Evolutionary conservation across 805 yeast species (phyloP).

Genomic region (Candida stauntonica): DNA sequence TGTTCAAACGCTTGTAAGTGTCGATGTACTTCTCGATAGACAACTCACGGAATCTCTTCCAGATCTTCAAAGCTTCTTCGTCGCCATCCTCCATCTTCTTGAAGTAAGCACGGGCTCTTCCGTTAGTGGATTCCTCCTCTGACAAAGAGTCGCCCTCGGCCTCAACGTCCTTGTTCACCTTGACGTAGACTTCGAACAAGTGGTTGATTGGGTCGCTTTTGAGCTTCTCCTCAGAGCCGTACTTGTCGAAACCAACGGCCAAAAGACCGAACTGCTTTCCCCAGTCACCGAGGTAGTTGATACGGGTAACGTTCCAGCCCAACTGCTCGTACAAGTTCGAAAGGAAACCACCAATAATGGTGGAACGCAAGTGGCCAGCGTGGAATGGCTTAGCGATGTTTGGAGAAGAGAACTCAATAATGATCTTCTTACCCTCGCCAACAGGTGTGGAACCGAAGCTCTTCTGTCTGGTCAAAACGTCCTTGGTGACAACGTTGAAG

Average conservation of each 20-base stretch:
- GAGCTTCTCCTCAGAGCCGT: conserved; percentile 74
- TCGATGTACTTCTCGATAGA: conserved; percentile 81
- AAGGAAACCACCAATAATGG: conserved; percentile 95
- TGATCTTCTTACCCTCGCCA: conserved; percentile 64
- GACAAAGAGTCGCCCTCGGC: conserved; percentile 46
- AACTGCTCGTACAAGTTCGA: conserved; percentile 83
- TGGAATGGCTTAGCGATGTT: conserved; percentile 99
- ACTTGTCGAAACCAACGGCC: conserved; percentile 87
- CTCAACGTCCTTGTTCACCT: conserved; percentile 72
- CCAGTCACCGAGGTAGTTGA: conserved; percentile 98
- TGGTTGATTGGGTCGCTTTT: conserved; percentile 85
- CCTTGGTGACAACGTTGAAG: conserved; percentile 64
- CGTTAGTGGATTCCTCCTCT: conserved; percentile 55
- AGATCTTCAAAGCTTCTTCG: conserved; percentile 64
- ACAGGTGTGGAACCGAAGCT: conserved; percentile 71
- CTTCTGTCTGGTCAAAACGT: conserved; percentile 53
- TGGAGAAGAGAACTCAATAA: conserved; percentile 94
- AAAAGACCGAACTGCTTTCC: conserved; percentile 97
- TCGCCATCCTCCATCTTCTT: conserved; percentile 93
- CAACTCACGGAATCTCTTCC: conserved; percentile 88
- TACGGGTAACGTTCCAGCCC: conserved; percentile 90
- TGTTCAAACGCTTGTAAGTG: conserved; percentile 90
- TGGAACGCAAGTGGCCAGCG: conserved; percentile 97
- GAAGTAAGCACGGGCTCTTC: conserved; percentile 83
- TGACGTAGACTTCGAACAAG: conserved; percentile 89